Conservation (phyloP, 2,329 filamentous ascomycete species). For the Paracoccidioides lutzii region DNA sequence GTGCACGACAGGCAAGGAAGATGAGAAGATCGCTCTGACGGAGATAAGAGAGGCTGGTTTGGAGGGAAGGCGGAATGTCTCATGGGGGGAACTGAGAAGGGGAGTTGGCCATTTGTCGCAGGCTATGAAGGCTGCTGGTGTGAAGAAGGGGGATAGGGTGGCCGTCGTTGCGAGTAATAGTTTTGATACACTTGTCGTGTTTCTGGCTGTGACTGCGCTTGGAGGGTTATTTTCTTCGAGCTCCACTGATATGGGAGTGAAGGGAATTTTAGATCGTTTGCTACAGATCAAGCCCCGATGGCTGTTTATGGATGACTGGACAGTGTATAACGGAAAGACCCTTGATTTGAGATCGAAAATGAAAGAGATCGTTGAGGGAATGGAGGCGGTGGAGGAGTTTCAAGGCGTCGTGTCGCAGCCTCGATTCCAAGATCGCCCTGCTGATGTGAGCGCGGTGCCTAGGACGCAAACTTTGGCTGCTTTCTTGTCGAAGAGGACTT, state of each 20-base stretch:
- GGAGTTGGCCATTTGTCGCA: constrained; percentile 48
- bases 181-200: constrained; percentile 58
- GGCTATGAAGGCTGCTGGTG: constrained; percentile 53
- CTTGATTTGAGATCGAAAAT: constrained; percentile 64
- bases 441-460: constrained; percentile 45
- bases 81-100: constrained; percentile 53
- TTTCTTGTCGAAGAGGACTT: constrained; percentile 25
- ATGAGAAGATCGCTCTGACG: constrained; percentile 55
- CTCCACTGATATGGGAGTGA: constrained; percentile 72
- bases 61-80: constrained; percentile 37
- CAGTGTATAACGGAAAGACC: constrained; percentile 66
- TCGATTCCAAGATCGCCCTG: constrained; percentile 45
- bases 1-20: constrained; percentile 52
- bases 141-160: constrained; percentile 59
- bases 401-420: constrained; percentile 51
- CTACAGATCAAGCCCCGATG: constrained; percentile 63
- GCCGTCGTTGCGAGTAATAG: constrained; percentile 65
- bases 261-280: constrained; percentile 61
- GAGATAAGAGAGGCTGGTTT: constrained; percentile 40
- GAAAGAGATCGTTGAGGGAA: constrained; percentile 48
- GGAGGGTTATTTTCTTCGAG: constrained; percentile 65
- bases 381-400: constrained; percentile 50
- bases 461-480: constrained; percentile 27
- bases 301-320: constrained; percentile 72
- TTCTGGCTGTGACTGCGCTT: constrained; percentile 55